Conservation (phyloP, 768 basidiomycete genomes). For the Pulveroboletus sp. region DNA sequence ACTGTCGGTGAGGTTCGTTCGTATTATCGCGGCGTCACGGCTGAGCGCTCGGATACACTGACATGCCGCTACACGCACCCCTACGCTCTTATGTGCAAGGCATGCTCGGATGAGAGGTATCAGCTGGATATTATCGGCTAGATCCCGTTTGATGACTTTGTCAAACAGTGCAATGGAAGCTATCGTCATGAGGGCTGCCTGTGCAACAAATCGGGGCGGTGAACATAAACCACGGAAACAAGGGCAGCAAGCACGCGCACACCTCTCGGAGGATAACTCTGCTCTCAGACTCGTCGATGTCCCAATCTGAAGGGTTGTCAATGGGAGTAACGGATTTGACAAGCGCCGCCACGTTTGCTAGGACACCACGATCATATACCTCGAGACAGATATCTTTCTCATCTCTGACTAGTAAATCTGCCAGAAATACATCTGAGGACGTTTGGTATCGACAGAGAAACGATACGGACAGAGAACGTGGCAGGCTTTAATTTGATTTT, state of each 20-base stretch:
- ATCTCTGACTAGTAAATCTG: slow-evolving; percentile 68
- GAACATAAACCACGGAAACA: background rate
- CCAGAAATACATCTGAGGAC: background rate
- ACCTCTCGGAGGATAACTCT: slow-evolving; percentile 60
- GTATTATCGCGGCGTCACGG: slow-evolving; percentile 71
- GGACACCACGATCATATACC: slow-evolving; percentile 66
- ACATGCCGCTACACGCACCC: slow-evolving; percentile 82
- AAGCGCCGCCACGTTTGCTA: slow-evolving; percentile 49
- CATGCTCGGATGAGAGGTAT: slow-evolving; percentile 50
- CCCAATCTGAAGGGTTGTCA: slow-evolving; percentile 46
- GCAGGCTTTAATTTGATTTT: slow-evolving; percentile 60
- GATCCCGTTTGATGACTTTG: slow-evolving; percentile 63
- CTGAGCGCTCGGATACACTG: slow-evolving; percentile 80
- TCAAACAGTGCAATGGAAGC: slow-evolving; percentile 70
- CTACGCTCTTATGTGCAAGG: slow-evolving; percentile 58
- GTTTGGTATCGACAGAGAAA: background rate
- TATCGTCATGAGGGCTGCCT: slow-evolving; percentile 73
- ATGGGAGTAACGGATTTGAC: slow-evolving; percentile 52
- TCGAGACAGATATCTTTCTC: slow-evolving; percentile 59
- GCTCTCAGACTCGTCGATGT: slow-evolving; percentile 67
- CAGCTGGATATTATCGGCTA: slow-evolving; percentile 57
- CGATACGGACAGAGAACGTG: slow-evolving; percentile 62
- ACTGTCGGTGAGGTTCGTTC: slow-evolving; percentile 82
- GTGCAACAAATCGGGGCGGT: background rate
- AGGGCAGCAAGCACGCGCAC: slow-evolving; percentile 5